Evolutionary conservation across 306 rosid species (phyloP).

Genomic region (Dicorynia guianensis): DNA sequence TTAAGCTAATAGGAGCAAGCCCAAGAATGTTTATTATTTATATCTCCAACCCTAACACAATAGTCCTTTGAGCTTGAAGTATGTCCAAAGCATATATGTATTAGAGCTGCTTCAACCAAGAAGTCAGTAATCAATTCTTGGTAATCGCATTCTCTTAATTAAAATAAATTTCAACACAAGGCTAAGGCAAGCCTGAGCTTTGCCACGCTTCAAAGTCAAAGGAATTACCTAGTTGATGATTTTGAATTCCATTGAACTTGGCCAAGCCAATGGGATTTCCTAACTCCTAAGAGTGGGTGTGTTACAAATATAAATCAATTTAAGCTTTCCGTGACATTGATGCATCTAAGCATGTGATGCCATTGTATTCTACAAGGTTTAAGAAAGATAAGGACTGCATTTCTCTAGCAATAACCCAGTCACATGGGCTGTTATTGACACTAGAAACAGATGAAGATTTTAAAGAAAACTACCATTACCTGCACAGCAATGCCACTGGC

Average conservation of each 20-base stretch:
- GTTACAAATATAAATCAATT: too few species aligned
- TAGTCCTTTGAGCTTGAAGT: not conserved
- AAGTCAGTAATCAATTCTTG: not conserved
- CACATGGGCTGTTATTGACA: not conserved
- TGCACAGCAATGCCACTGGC: slow-evolving; percentile 97
- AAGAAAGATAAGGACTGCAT: not conserved
- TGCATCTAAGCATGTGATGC: not conserved
- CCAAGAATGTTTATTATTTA: not conserved
- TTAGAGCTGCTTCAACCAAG: not conserved
- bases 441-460: not conserved
- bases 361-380: not conserved
- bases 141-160: not conserved
- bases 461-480: slow-evolving; percentile 58
- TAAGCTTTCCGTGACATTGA: not conserved
- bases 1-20: not conserved
- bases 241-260: too few species aligned
- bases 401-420: not conserved
- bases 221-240: not conserved
- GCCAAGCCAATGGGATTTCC: not conserved
- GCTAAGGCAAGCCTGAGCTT: not conserved
- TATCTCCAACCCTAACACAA: not conserved
- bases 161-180: not conserved
- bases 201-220: not conserved
- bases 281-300: too few species aligned
- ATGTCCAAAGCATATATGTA: too few species aligned